Conservation (phyloP, 768 basidiomycete species). For the Phaeotremella skinneri region DNA sequence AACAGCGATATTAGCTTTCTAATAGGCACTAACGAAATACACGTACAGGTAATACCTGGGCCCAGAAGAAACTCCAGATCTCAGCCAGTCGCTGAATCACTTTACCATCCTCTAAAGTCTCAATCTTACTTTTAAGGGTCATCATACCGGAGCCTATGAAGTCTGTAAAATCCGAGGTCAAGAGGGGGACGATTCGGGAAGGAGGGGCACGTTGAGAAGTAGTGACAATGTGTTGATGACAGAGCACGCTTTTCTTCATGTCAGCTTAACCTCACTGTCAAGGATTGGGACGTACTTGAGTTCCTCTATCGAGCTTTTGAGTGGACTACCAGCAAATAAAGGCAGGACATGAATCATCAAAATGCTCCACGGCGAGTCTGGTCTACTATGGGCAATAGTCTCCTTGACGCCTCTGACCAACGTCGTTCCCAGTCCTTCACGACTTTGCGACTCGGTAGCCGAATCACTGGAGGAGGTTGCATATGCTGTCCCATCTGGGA, state of each 20-base stretch:
- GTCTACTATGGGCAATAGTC: constrained; percentile 43
- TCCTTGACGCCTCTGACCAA: constrained; percentile 24
- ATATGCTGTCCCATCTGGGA: constrained; percentile 34
- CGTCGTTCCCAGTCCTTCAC: not conserved
- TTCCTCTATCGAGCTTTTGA: constrained; percentile 84
- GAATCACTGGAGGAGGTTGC: constrained; percentile 3
- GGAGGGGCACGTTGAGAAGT: constrained; percentile 51
- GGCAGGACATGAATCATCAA: constrained; percentile 85
- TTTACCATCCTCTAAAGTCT: constrained; percentile 72
- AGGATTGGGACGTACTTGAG: constrained; percentile 59
- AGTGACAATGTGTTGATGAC: constrained; percentile 41
- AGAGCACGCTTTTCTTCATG: constrained; percentile 18
- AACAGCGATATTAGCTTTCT: not conserved
- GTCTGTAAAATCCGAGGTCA: constrained; percentile 76
- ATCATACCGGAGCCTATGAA: constrained; percentile 86
- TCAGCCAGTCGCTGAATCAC: constrained; percentile 76
- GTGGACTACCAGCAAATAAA: constrained; percentile 83
- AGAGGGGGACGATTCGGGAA: constrained; percentile 66
- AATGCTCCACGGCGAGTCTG: constrained; percentile 67
- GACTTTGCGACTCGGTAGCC: not conserved
- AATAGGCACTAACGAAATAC: not conserved
- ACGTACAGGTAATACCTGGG: constrained; percentile 43
- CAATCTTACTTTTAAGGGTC: constrained; percentile 80
- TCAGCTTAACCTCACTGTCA: not conserved
- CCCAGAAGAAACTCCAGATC: constrained; percentile 87